These are phyloP conservation scores for Coemansia sp. DNA, from an alignment of 192 early-diverging fungal genomes.

Conservation along the genomic window DNA sequence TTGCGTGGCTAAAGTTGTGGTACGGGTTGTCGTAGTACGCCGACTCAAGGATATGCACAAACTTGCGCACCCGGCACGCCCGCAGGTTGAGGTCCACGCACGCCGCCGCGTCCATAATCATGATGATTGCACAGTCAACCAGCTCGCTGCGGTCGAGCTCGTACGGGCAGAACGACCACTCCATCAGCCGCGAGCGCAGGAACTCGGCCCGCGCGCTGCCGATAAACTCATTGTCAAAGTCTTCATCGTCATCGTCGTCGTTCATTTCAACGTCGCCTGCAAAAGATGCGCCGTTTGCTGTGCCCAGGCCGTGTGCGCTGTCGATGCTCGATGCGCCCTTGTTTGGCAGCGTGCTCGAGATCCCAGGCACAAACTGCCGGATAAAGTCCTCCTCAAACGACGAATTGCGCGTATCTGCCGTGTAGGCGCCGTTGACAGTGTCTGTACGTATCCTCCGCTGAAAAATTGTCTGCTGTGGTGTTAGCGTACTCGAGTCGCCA, in stretches of 20 bases:
- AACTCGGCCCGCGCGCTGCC: slow-evolving; percentile 30
- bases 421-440: slow-evolving; percentile 30
- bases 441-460: slow-evolving; percentile 50
- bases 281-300: neutral
- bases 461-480: slow-evolving; percentile 37
- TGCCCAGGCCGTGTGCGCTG: neutral
- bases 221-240: slow-evolving; percentile 31
- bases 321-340: neutral
- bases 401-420: slow-evolving; percentile 44
- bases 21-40: slow-evolving; percentile 75
- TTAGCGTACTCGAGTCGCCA: slow-evolving; percentile 17
- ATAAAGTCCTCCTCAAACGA: slow-evolving; percentile 54
- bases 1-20: slow-evolving; percentile 94
- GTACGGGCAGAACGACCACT: slow-evolving; percentile 74
- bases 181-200: slow-evolving; percentile 58
- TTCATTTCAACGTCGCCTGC: slow-evolving; percentile 7
- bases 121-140: slow-evolving; percentile 63
- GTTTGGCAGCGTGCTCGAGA: slow-evolving; percentile 33
- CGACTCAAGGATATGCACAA: slow-evolving; percentile 46
- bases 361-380: slow-evolving; percentile 50
- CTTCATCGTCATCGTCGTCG: slow-evolving; percentile 17
- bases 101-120: slow-evolving; percentile 65
- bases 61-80: slow-evolving; percentile 52
- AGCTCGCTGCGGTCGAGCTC: slow-evolving; percentile 61
- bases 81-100: slow-evolving; percentile 59